Conservation (phyloP, 192 early-diverging fungal genomes). For the Jimgerdemannia lactiflua region DNA sequence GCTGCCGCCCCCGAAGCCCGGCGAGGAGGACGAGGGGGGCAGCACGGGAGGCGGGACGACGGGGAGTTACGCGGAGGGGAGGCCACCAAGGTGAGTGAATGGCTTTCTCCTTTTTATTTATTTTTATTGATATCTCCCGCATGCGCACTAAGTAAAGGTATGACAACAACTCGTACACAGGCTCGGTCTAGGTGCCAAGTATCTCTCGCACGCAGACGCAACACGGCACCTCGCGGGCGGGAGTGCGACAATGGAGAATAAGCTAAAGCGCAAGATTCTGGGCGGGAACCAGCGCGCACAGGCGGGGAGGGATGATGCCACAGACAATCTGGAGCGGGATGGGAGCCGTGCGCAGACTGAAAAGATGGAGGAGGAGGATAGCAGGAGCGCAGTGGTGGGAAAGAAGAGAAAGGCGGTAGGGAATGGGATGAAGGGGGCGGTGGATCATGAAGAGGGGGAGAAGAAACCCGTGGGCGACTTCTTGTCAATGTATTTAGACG, state of each 20-base stretch:
- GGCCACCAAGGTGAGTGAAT: slow-evolving; percentile 32
- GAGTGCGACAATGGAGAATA: slow-evolving; percentile 28
- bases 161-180: slow-evolving; percentile 16
- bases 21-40: slow-evolving; percentile 37
- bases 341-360: slow-evolving; percentile 13
- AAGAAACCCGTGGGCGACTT: slow-evolving; percentile 31
- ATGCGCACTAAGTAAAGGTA: not conserved
- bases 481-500: slow-evolving; percentile 45
- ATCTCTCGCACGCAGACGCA: slow-evolving; percentile 45
- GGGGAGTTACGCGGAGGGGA: slow-evolving; percentile 20
- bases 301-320: not conserved
- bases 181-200: slow-evolving; percentile 50
- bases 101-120: not conserved
- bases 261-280: slow-evolving; percentile 38
- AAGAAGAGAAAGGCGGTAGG: slow-evolving; percentile 24
- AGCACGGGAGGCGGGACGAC: slow-evolving; percentile 12
- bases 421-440: slow-evolving; percentile 24
- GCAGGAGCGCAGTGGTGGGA: slow-evolving; percentile 32
- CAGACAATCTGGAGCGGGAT: slow-evolving; percentile 12
- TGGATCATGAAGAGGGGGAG: slow-evolving; percentile 31
- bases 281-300: slow-evolving; percentile 28
- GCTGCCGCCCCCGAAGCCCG: slow-evolving; percentile 31
- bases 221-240: slow-evolving; percentile 34
- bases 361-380: slow-evolving; percentile 8
- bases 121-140: not conserved